phyloP scores from a whole-genome alignment of 2,329 filamentous ascomycete genomes.

The Thielaviopsis populi region DNA sequence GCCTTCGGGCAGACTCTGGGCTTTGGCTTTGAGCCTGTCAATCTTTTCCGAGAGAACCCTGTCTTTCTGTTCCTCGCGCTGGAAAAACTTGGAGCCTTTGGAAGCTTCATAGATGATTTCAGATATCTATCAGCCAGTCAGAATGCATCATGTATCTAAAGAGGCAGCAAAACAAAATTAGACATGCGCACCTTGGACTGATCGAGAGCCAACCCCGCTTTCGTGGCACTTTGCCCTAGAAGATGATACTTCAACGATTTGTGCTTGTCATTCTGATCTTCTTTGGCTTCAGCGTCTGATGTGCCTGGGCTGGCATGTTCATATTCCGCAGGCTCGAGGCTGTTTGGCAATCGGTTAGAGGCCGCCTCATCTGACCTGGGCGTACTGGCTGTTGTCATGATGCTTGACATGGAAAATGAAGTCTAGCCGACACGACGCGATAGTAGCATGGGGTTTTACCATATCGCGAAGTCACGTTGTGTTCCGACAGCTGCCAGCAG shows the following conservation, averaged over 20 bases:
- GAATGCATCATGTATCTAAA: neutral
- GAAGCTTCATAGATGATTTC: slow-evolving; percentile 96
- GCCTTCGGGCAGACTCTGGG: slow-evolving; percentile 56
- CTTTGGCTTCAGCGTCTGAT: neutral
- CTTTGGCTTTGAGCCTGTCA: slow-evolving; percentile 58
- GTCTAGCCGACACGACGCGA: neutral
- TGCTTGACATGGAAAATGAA: neutral
- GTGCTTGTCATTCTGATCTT: slow-evolving; percentile 22
- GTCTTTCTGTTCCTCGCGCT: slow-evolving; percentile 73
- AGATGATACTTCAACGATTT: slow-evolving; percentile 74
- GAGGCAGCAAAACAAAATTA: neutral
- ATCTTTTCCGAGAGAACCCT: slow-evolving; percentile 76
- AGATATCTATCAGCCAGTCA: slow-evolving; percentile 45
- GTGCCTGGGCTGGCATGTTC: neutral
- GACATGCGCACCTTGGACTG: slow-evolving; percentile 51
- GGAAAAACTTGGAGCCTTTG: slow-evolving; percentile 93
- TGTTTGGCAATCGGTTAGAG: neutral
- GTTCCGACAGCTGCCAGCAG: too few species aligned
- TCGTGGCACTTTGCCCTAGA: slow-evolving; percentile 79
- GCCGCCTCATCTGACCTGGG: neutral
- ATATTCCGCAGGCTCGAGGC: neutral
- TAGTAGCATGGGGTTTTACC: too few species aligned
- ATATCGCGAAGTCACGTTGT: slow-evolving; percentile 5
- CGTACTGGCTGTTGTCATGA: neutral
- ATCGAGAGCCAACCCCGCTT: slow-evolving; percentile 89